A percentile compares a stretch with the other conserved stretches of the same genome.
These are phyloP conservation scores for Arabidopsis lyrata DNA, from an alignment of 441 rosid genomes.

Conservation along the genomic window DNA sequence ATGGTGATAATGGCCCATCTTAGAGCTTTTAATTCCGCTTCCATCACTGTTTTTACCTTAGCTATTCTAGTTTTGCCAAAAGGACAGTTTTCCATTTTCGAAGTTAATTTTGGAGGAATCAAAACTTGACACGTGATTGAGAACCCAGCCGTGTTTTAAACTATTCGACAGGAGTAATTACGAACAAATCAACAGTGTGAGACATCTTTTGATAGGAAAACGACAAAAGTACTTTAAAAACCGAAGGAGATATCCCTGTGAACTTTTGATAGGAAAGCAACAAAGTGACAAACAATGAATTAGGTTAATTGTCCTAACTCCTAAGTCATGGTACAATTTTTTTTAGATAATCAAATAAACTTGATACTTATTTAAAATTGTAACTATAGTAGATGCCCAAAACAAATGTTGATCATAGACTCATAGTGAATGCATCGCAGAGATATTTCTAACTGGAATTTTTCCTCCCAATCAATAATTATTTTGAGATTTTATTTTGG, in stretches of 20 bases:
- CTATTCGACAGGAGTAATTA: slow-evolving; percentile 28
- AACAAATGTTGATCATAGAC: no score
- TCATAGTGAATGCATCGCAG: no score
- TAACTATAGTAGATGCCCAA: no score
- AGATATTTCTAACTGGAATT: no score
- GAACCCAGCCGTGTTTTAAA: not conserved
- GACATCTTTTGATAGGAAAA: slow-evolving; percentile 18
- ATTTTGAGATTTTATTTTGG: no score
- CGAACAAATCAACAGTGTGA: slow-evolving; percentile 1
- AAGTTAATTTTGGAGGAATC: not conserved
- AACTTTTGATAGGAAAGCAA: slow-evolving; percentile 1
- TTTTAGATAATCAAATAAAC: no score
- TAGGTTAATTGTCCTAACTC: not conserved
- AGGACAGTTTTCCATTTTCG: not conserved
- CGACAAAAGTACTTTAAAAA: slow-evolving; percentile 24
- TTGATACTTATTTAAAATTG: no score
- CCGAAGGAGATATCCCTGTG: not conserved
- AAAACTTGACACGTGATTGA: slow-evolving; percentile 23
- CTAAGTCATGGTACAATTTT: no score
- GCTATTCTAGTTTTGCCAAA: slow-evolving; percentile 16
- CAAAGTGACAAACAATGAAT: not conserved
- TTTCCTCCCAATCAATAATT: no score
- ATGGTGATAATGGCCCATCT: no score
- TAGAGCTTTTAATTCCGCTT: no score
- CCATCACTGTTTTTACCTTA: no score